Evolutionary conservation across 148 eudicot genomes (phyloP).

Genomic region (Oxyria digyna): DNA sequence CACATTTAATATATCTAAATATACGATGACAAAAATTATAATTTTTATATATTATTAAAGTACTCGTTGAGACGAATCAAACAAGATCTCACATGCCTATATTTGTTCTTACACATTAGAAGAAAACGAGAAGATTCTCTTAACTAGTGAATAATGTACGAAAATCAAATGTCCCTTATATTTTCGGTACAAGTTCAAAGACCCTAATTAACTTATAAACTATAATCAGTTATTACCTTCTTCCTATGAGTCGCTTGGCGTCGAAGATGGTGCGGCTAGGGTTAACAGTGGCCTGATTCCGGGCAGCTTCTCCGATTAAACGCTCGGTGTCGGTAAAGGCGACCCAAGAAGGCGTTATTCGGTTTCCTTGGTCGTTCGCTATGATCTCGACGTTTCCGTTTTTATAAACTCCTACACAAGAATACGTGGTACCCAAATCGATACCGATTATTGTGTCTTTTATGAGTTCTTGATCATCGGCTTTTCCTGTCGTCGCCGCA

Average conservation of each 20-base stretch:
- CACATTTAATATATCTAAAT: too few relatives aligned
- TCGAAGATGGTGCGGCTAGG: not conserved
- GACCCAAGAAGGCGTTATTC: not conserved
- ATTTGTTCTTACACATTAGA: too few relatives aligned
- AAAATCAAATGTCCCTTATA: too few relatives aligned
- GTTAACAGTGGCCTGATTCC: not conserved
- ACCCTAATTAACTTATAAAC: too few relatives aligned
- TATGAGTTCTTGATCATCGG: not conserved
- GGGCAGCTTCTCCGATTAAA: not conserved
- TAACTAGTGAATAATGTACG: too few relatives aligned
- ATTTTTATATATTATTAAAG: too few relatives aligned
- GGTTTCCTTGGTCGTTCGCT: conserved; percentile 2
- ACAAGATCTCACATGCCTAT: too few relatives aligned
- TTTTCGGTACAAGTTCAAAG: too few relatives aligned
- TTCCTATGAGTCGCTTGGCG: not conserved
- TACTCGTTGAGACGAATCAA: too few relatives aligned
- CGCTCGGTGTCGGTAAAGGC: conserved; percentile 1
- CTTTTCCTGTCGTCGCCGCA: not conserved
- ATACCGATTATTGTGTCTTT: not conserved
- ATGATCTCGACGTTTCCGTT: conserved; percentile 4
- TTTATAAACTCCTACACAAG: not conserved
- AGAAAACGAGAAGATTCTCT: too few relatives aligned
- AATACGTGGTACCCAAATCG: not conserved
- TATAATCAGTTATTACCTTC: not conserved
- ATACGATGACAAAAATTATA: too few relatives aligned